A percentile compares a stretch with the other conserved stretches of the same genome.
These are phyloP conservation scores for Pythium vanterpoolii DNA, from an alignment of 352 stramenopile species.

Conservation along the genomic window DNA sequence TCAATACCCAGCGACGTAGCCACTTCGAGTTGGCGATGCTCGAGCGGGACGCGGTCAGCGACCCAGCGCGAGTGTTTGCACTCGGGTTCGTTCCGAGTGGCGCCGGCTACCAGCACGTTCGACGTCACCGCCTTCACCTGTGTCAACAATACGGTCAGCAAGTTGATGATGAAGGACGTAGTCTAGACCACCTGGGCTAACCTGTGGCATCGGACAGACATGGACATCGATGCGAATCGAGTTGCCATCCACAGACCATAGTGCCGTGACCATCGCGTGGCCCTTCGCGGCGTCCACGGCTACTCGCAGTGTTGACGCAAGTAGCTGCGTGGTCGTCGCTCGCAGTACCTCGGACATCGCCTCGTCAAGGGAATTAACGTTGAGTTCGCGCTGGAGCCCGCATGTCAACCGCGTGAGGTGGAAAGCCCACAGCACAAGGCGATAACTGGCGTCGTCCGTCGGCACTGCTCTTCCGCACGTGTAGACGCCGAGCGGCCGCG, in stretches of 20 bases:
- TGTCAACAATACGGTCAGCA: not conserved
- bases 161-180: too few species aligned
- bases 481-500: constrained; percentile 51
- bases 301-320: constrained; percentile 1
- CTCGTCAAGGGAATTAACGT: not conserved
- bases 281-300: not conserved
- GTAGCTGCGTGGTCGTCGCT: constrained; percentile 16
- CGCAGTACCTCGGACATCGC: constrained; percentile 9
- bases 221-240: constrained; percentile 42
- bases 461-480: constrained; percentile 46
- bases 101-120: constrained; percentile 51
- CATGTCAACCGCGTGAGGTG: constrained; percentile 46
- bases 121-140: constrained; percentile 33
- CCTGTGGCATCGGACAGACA: constrained; percentile 50
- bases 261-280: constrained; percentile 63
- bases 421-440: constrained; percentile 51
- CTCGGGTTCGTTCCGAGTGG: constrained; percentile 33
- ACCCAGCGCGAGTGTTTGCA: constrained; percentile 83
- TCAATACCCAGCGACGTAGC: constrained; percentile 15
- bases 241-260: constrained; percentile 38
- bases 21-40: constrained; percentile 30
- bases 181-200: not conserved
- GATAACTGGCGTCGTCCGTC: not conserved
- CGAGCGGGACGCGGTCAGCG: constrained; percentile 41
- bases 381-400: constrained; percentile 23